These are phyloP conservation scores for Cladosporium phlei DNA, from an alignment of 2,329 filamentous ascomycete genomes.

Conservation along the genomic window DNA sequence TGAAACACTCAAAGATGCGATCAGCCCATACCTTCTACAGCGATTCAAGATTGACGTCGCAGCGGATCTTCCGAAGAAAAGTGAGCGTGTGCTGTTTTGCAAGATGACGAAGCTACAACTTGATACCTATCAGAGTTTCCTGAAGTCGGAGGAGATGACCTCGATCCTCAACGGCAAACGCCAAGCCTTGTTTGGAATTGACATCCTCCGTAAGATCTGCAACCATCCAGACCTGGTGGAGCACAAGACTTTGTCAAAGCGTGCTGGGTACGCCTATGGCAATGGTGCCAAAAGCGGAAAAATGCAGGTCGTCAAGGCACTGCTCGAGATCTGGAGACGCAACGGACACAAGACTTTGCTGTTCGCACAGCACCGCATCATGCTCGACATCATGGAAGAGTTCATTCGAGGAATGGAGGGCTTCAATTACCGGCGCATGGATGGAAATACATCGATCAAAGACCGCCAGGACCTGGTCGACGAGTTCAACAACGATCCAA, in stretches of 20 bases:
- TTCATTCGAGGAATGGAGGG: slow-evolving; percentile 65
- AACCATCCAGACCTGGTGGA: slow-evolving; percentile 91
- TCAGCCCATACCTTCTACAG: slow-evolving; percentile 88
- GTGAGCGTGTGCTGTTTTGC: slow-evolving; percentile 92
- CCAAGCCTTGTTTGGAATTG: slow-evolving; percentile 83
- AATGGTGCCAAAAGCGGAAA: slow-evolving; percentile 78
- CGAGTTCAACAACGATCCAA: slow-evolving; percentile 77
- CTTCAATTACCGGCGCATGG: slow-evolving; percentile 83
- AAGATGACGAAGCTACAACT: slow-evolving; percentile 78
- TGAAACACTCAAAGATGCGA: slow-evolving; percentile 86
- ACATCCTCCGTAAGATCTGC: slow-evolving; percentile 90
- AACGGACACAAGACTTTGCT: slow-evolving; percentile 91
- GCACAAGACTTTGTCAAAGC: slow-evolving; percentile 55
- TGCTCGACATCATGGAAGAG: slow-evolving; percentile 88
- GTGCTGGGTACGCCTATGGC: slow-evolving; percentile 71
- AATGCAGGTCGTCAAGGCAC: slow-evolving; percentile 86
- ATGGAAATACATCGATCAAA: slow-evolving; percentile 84
- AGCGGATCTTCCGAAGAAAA: slow-evolving; percentile 89
- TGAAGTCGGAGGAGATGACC: slow-evolving; percentile 79
- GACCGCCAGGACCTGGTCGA: slow-evolving; percentile 86
- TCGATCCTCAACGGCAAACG: slow-evolving; percentile 70
- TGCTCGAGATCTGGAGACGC: slow-evolving; percentile 83
- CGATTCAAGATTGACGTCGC: slow-evolving; percentile 92
- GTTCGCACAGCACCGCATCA: slow-evolving; percentile 89
- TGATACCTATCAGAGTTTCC: slow-evolving; percentile 73